Base-by-base conservation (phyloP, 371 early-diverging fungal species). In the Mortierella sp. region DNA sequence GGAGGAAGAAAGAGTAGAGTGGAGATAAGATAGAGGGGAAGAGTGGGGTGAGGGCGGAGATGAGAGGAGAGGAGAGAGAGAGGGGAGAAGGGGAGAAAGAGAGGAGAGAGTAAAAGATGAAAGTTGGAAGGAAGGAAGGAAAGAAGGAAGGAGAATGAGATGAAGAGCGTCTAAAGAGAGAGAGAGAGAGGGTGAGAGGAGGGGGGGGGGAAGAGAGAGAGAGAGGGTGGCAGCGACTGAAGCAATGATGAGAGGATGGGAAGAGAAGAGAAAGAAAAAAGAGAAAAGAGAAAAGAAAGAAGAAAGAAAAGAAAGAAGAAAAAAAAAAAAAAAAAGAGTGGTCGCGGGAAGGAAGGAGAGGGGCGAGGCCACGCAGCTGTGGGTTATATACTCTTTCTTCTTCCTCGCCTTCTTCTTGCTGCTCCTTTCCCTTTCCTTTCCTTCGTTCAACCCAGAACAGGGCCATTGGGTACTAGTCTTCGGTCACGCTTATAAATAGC, bases 61-160 rank as follows among this genome's bases (percentile, higher is more conserved):
- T 18, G 68, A 51, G 21, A 59, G 44, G 21, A 62, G 77, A 70
- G n/a, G 67, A n/a, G 68, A 51, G 21, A 59, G 67, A 7, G 72
- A 80, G 51, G 72, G 80, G 50, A 68, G 75, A 26, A 72, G 25
- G n/a, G 71, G 58, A 26, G 68, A 4, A 18, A 29, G 56, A 44
- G 67, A 71, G 37, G 75, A 50, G 47, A 79, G 72, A 64, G 44
- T 25, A 30, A 47, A 60, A 45, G 52, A 57, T n/a, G 58, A 37
- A 25, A n/a, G 29, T 23, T 21, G 37, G 53, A 15, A 57, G 56
- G 62, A 51, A 51, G 3, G 16, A 11, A 21, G 1, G 53, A 53
- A 37, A n/a, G 46, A 43, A 58, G 12, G 3, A 18, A 28, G 26
- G 7, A 23, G 15, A 21, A 11, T 15, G 55, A 55, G 21, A 30